A percentile compares a stretch with the other conserved stretches of the same genome.
phyloP scores from a whole-genome alignment of 2,329 filamentous ascomycete species.

The Talaromyces atroroseus region DNA sequence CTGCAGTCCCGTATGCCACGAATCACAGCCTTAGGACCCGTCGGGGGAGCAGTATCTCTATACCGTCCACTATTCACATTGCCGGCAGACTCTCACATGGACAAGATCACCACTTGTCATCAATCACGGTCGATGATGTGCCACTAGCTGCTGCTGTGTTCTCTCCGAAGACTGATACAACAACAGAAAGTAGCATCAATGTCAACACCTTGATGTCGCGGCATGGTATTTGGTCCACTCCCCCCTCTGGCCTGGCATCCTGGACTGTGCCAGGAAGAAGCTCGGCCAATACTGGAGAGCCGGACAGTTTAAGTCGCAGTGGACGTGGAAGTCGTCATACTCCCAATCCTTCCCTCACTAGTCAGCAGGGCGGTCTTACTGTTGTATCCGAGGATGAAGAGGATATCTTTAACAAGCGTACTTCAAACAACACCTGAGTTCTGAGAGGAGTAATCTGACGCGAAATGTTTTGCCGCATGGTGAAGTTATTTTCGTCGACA shows the following conservation, averaged over 20 bases:
- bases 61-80: neutral
- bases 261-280: neutral
- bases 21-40: neutral
- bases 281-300: neutral
- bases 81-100: neutral
- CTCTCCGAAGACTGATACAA: neutral
- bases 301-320: neutral
- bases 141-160: neutral
- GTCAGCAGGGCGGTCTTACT: conserved; percentile 8
- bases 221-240: conserved; percentile 8
- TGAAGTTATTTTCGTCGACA: neutral
- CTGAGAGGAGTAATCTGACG: neutral
- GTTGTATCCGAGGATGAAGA: conserved; percentile 11
- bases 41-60: conserved; percentile 11
- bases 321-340: conserved; percentile 3
- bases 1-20: neutral
- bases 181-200: neutral
- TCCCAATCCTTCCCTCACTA: neutral
- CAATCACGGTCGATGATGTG: too few species aligned
- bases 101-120: too few species aligned
- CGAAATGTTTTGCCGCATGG: neutral
- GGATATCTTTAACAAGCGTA: conserved; percentile 5
- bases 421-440: neutral
- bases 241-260: neutral
- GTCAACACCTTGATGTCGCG: conserved; percentile 8